Evolutionary conservation across 352 stramenopile genomes (phyloP).

Genomic region (Phytophthora pluvialis): DNA sequence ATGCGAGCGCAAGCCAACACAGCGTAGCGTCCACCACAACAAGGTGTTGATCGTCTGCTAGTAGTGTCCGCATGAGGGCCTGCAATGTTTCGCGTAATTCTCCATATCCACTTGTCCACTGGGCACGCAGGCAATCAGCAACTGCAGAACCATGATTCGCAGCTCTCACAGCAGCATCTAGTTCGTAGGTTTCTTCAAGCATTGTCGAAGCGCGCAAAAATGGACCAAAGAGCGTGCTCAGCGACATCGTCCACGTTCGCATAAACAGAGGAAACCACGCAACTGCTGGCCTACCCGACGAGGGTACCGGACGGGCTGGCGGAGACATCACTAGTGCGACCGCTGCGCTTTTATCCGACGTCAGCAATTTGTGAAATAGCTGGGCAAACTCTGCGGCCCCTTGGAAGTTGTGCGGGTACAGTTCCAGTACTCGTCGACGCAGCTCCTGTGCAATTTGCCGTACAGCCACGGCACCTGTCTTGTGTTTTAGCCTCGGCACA

Average conservation of each 20-base stretch:
- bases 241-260: conserved; percentile 53
- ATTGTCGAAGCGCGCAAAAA: conserved; percentile 77
- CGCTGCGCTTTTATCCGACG: conserved; percentile 36
- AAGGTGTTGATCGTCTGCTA: conserved; percentile 47
- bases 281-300: conserved; percentile 22
- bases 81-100: conserved; percentile 42
- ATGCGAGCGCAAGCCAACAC: conserved; percentile 56
- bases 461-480: conserved; percentile 27
- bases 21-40: conserved; percentile 68
- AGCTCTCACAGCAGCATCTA: conserved; percentile 45
- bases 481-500: conserved; percentile 32
- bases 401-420: conserved; percentile 57
- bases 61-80: conserved; percentile 38
- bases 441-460: conserved; percentile 54
- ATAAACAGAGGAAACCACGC: conserved; percentile 56
- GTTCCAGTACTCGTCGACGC: conserved; percentile 53
- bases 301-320: conserved; percentile 13
- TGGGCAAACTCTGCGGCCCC: conserved; percentile 45
- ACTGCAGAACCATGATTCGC: conserved; percentile 25
- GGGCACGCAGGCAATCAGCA: conserved; percentile 42
- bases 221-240: conserved; percentile 66
- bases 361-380: conserved; percentile 57
- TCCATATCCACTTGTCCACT: conserved; percentile 60
- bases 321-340: conserved; percentile 46
- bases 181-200: conserved; percentile 57